Conservation (phyloP, 1,139 yeast species). For the Pichia cactophila region DNA sequence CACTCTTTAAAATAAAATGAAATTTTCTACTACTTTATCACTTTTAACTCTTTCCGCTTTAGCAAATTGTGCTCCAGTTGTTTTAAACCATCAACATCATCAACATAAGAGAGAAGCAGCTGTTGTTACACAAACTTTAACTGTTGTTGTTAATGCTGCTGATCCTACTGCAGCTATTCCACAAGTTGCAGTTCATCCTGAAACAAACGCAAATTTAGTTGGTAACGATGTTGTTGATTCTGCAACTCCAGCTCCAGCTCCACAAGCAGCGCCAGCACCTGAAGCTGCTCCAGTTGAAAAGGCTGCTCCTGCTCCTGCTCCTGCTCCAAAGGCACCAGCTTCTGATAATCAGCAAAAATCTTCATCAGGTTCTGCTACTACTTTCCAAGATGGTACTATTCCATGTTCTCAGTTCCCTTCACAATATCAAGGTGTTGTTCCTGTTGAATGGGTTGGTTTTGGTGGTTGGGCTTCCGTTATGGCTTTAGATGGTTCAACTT, state of each 20-base stretch:
- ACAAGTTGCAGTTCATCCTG: conserved; percentile 25
- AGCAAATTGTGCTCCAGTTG: conserved; percentile 40
- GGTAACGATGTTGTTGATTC: conserved; percentile 41
- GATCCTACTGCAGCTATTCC: conserved; percentile 37
- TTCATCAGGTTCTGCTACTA: conserved; percentile 37
- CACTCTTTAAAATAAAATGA: conserved; percentile 15
- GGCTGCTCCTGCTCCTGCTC: conserved; percentile 8
- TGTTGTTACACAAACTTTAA: conserved; percentile 45
- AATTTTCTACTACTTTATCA: conserved; percentile 21
- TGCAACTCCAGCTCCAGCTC: conserved; percentile 37
- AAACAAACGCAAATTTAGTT: conserved; percentile 27
- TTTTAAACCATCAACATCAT: conserved; percentile 43
- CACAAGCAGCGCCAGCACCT: conserved; percentile 15
- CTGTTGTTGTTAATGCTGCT: conserved; percentile 37
- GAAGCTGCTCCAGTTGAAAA: conserved; percentile 16
- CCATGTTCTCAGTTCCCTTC: conserved; percentile 69
- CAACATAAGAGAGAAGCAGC: conserved; percentile 53
- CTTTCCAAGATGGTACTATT: conserved; percentile 72
- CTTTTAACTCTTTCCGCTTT: conserved; percentile 24
- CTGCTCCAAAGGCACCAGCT: not conserved
- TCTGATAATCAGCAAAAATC: conserved; percentile 11
- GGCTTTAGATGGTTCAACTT: conserved; percentile 50
- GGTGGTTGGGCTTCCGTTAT: conserved; percentile 93
- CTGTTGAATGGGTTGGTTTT: conserved; percentile 69
- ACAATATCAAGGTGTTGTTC: conserved; percentile 63